Conservation (phyloP, 2,329 filamentous ascomycete genomes). For the Botrytis sinoallii region DNA sequence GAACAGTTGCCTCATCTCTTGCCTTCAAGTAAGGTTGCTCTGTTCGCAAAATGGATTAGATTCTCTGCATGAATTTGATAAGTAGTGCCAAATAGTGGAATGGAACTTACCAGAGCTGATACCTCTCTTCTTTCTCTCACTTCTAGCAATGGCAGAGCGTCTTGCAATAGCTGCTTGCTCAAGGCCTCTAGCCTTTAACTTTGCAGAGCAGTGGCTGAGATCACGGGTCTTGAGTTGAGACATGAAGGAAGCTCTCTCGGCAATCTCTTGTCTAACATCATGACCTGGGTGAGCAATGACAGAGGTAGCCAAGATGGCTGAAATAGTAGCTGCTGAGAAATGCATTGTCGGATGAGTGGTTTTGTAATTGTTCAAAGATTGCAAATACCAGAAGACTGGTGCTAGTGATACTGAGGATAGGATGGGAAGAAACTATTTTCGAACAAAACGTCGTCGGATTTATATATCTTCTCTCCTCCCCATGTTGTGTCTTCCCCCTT, state of each 20-base stretch:
- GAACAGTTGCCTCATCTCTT: constrained; percentile 24
- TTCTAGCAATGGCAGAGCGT: constrained; percentile 37
- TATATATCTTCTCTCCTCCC: background rate
- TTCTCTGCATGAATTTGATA: background rate
- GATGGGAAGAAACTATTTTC: background rate
- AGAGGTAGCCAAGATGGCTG: background rate
- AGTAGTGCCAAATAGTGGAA: background rate
- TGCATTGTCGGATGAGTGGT: background rate
- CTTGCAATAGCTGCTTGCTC: constrained; percentile 38
- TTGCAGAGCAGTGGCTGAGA: constrained; percentile 41
- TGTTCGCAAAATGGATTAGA: background rate
- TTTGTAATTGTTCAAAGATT: background rate
- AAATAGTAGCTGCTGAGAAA: background rate
- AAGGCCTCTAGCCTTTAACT: constrained; percentile 41
- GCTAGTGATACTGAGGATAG: background rate
- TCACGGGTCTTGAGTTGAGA: constrained; percentile 36
- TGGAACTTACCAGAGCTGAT: constrained; percentile 11
- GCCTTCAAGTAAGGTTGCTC: constrained; percentile 3
- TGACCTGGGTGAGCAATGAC: constrained; percentile 41
- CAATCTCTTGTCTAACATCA: constrained; percentile 38
- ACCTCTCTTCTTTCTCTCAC: constrained; percentile 38
- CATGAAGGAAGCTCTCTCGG: constrained; percentile 39
- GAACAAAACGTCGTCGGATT: background rate
- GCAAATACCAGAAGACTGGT: background rate
- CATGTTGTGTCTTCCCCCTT: background rate